Evolutionary conservation across 495 filamentous ascomycete genomes (phyloP).

Genomic region (Rhizodiscina lignyota): DNA sequence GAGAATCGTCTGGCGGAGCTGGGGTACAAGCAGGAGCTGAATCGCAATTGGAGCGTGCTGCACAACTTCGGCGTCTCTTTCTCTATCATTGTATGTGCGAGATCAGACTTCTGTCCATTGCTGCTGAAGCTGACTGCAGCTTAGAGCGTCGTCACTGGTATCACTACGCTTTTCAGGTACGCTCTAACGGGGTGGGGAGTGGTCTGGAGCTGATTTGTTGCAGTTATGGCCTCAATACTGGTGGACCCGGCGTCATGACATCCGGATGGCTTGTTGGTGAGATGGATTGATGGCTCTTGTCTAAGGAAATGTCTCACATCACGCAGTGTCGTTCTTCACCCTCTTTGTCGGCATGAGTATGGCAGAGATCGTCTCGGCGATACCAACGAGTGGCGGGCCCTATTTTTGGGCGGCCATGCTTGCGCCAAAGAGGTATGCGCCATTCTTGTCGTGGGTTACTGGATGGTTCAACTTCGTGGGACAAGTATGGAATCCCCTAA

Average conservation of each 20-base stretch:
- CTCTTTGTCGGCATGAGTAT: slow-evolving; percentile 41
- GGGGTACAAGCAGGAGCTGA: slow-evolving; percentile 46
- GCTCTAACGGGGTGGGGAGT: slow-evolving; percentile 15
- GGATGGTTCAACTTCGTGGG: slow-evolving; percentile 33
- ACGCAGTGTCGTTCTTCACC: slow-evolving; percentile 34
- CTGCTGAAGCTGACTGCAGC: neutral
- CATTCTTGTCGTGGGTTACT: slow-evolving; percentile 48
- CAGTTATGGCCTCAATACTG: slow-evolving; percentile 36
- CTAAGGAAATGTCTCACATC: neutral
- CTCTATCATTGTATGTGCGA: slow-evolving; percentile 41
- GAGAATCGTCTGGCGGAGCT: slow-evolving; percentile 38
- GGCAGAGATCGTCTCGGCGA: slow-evolving; percentile 50
- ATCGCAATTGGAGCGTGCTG: slow-evolving; percentile 40
- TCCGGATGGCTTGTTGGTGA: slow-evolving; percentile 37
- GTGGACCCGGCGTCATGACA: slow-evolving; percentile 39
- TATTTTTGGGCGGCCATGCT: slow-evolving; percentile 53
- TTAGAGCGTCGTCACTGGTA: slow-evolving; percentile 44
- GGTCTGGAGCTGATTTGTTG: neutral
- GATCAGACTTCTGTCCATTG: slow-evolving; percentile 3
- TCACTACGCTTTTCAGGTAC: slow-evolving; percentile 29
- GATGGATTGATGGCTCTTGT: too few relatives aligned
- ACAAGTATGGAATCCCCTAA: too few relatives aligned
- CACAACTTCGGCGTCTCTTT: slow-evolving; percentile 53
- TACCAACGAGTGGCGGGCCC: slow-evolving; percentile 45
- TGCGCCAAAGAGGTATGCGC: slow-evolving; percentile 34